phyloP scores from a whole-genome alignment of 192 early-diverging fungal genomes.

The Backusella morwellensis region DNA sequence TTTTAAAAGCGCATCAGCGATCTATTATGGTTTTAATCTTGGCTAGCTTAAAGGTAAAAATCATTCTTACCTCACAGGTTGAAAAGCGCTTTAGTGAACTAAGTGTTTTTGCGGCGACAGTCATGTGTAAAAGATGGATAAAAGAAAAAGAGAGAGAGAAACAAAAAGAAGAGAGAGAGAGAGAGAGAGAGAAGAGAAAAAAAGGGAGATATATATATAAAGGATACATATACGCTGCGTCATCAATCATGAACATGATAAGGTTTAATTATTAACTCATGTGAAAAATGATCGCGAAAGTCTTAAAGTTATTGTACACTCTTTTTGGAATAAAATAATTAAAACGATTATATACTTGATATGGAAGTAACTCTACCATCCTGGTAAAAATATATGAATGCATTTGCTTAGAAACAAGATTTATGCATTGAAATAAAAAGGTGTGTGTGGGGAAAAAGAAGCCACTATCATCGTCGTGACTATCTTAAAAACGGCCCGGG shows the following conservation, averaged over 20 bases:
- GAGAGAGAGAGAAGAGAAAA: background rate
- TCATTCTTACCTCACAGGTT: slow-evolving; percentile 19
- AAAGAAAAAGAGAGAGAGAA: background rate
- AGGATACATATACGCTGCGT: background rate
- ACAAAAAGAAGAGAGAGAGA: background rate
- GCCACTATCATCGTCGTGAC: background rate
- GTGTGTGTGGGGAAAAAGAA: background rate
- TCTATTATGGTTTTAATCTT: slow-evolving; percentile 3
- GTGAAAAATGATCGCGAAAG: background rate
- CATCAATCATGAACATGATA: background rate
- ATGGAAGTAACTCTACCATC: no score
- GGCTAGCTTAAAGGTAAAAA: no score
- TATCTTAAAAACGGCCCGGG: background rate
- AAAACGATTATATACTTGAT: no score
- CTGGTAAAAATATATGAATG: no score
- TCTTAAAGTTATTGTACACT: background rate
- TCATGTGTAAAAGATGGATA: background rate
- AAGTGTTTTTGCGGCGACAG: background rate
- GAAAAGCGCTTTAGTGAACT: slow-evolving; percentile 14
- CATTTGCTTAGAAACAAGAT: no score
- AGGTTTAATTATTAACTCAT: background rate
- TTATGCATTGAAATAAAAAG: background rate
- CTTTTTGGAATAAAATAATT: no score
- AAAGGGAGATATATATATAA: background rate
- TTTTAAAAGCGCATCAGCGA: slow-evolving; percentile 53